Evolutionary conservation across 805 yeast genomes (phyloP), one percentile per base, ranked within the genome.

Genomic region (Kodamaea hsintzibuensis): DNA sequence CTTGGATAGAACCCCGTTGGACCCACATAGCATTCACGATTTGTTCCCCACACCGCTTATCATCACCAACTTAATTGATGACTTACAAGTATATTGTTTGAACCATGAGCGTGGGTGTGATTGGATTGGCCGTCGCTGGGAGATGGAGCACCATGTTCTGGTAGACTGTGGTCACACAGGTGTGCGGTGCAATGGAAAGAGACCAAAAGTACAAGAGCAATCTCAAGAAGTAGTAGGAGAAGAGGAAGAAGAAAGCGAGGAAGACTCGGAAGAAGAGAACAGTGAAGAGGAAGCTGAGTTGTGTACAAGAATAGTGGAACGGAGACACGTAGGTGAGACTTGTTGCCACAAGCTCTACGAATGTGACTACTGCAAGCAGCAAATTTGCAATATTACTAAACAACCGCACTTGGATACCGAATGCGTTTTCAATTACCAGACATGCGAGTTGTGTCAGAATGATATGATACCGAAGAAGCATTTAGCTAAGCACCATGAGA

Each of bases 121-220:
- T 1, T 81, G 84, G 82, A 60, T 57, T 4, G 88, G 86, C 2
- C 74, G 81, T 52, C 69, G 89, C 18, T 84, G 89, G 86, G 77
- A 79, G 51, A 61, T 85, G 6, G 77, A 77, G 49, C 74, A 68
- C 44, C 91, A 86, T 66, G 64, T 82, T 2, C 7, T 64, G 25
- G 55, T 55, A 0, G 72, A 68, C 18, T 74, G 78, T 59, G 71
- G 67, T 1, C 65, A 61, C 44, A 74, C 78, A 2, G 77, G 78
- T 0, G 72, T 73, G 1, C 22, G 22, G 22, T 74, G 78, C 51
- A 57, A 62, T 47, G 72, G 77, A 1, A 47, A 51, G 71, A 47
- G n/a, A 40, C 25, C 17, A 40, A 33, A 33, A 18, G 19, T 2
- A 35, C 51, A 48, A 13, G 43, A 46, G 27, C 47, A 37, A 33